phyloP scores from a whole-genome alignment of 1,284 basidiomycete genomes.

The Cryptococcus deneoformans region DNA sequence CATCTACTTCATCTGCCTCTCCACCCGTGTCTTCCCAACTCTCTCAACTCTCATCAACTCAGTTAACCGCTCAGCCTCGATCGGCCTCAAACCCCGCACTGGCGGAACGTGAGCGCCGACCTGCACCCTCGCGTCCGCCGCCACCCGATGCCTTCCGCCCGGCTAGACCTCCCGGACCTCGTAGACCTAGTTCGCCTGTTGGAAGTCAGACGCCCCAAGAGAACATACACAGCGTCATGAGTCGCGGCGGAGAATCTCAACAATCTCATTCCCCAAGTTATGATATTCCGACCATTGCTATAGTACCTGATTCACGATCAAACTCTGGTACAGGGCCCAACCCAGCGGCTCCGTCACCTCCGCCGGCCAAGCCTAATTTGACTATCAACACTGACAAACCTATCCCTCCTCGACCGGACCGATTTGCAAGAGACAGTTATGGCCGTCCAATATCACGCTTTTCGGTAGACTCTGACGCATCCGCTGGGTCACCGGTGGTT shows the following conservation, averaged over 20 bases:
- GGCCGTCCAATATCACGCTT: slow-evolving; percentile 35
- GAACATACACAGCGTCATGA: slow-evolving; percentile 2
- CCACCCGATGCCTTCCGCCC: slow-evolving; percentile 51
- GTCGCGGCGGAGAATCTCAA: slow-evolving; percentile 16
- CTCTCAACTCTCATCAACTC: slow-evolving; percentile 15
- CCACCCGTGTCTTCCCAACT: background rate
- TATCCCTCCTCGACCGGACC: slow-evolving; percentile 31
- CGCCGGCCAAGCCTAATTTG: slow-evolving; percentile 7
- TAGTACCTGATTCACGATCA: background rate
- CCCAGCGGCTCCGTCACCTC: slow-evolving; percentile 9
- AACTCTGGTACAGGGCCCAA: slow-evolving; percentile 4
- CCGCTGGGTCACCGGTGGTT: background rate
- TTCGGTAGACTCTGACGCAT: slow-evolving; percentile 38
- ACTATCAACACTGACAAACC: slow-evolving; percentile 17
- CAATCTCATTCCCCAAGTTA: slow-evolving; percentile 7
- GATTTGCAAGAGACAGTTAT: slow-evolving; percentile 33
- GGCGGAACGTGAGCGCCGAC: slow-evolving; percentile 24
- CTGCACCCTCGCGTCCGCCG: slow-evolving; percentile 29
- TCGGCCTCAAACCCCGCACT: slow-evolving; percentile 25
- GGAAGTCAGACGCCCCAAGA: background rate
- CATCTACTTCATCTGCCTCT: background rate
- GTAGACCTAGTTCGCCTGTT: slow-evolving; percentile 1
- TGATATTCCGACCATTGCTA: slow-evolving; percentile 22
- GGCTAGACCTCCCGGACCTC: slow-evolving; percentile 12
- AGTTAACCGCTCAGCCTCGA: slow-evolving; percentile 10